Conservation (phyloP, 768 basidiomycete genomes). For the Clitopilus passeckerianus region DNA sequence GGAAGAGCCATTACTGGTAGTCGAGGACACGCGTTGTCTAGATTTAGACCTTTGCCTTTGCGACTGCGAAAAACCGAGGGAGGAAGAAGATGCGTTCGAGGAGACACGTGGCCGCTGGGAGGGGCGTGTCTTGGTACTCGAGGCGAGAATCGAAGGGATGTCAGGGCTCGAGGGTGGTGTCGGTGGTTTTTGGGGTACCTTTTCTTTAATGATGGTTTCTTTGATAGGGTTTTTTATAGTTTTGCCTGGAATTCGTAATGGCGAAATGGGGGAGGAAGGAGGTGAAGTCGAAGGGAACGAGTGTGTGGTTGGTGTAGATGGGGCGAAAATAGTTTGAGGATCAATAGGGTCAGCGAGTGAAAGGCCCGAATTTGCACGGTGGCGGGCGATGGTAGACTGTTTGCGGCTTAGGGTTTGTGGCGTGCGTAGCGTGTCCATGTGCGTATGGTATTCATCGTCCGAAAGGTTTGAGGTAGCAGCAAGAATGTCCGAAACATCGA, state of each 20-base stretch:
- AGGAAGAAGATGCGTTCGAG: neutral
- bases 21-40: neutral
- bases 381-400: neutral
- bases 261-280: neutral
- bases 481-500: slow-evolving; percentile 1
- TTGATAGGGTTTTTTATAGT: neutral
- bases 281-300: neutral
- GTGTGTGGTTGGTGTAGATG: neutral
- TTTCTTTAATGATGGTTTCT: neutral
- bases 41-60: neutral
- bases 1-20: neutral
- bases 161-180: neutral
- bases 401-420: neutral
- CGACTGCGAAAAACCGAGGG: neutral
- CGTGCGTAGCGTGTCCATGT: neutral
- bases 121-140: neutral
- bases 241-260: neutral
- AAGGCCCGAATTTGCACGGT: neutral
- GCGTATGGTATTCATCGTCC: neutral
- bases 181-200: neutral
- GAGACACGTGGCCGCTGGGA: neutral
- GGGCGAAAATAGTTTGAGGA: slow-evolving; percentile 13
- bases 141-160: neutral
- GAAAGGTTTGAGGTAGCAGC: neutral
- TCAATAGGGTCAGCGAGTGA: slow-evolving; percentile 21